A percentile compares a stretch with the other conserved stretches of the same genome.
Evolutionary conservation across 768 basidiomycete species (phyloP).

Genomic region (Lactifluus piperatus): DNA sequence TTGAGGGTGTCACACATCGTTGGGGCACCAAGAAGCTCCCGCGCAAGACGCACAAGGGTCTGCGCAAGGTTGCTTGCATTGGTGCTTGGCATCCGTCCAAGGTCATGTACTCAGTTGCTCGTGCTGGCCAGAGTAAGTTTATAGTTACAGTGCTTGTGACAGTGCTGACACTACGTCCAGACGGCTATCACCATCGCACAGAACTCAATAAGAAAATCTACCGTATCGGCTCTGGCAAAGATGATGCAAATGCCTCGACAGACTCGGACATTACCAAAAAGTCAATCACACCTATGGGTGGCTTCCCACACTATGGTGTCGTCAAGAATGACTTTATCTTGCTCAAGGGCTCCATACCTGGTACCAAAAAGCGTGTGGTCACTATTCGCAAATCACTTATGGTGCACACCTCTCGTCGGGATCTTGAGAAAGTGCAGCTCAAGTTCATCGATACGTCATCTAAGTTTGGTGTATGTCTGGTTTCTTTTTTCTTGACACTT

Average conservation of each 20-base stretch:
- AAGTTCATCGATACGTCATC: slow-evolving; percentile 99
- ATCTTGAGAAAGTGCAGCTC: slow-evolving; percentile 96
- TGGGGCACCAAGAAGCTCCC: slow-evolving; percentile 99
- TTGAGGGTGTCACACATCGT: slow-evolving; percentile 98
- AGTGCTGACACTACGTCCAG: slow-evolving; percentile 30
- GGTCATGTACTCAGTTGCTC: slow-evolving; percentile 99
- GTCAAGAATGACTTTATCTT: slow-evolving; percentile 98
- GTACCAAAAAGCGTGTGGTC: slow-evolving; percentile 96
- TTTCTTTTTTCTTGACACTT: neutral
- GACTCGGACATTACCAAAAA: slow-evolving; percentile 94
- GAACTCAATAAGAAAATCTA: slow-evolving; percentile 99
- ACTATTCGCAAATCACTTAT: slow-evolving; percentile 96
- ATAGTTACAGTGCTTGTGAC: neutral
- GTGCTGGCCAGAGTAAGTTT: slow-evolving; percentile 95
- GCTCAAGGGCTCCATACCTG: slow-evolving; percentile 92
- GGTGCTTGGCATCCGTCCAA: slow-evolving; percentile 98
- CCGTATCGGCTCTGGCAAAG: slow-evolving; percentile 76
- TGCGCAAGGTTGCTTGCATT: slow-evolving; percentile 98
- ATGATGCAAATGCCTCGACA: slow-evolving; percentile 82
- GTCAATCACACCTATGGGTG: slow-evolving; percentile 93
- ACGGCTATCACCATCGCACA: slow-evolving; percentile 94
- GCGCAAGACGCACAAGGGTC: slow-evolving; percentile 99
- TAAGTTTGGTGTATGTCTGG: slow-evolving; percentile 79
- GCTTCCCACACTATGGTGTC: slow-evolving; percentile 98
- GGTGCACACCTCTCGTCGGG: slow-evolving; percentile 90